Percentiles rank a stretch among this genome's conserved stretches.
These are phyloP conservation scores for Xylaria telfairii DNA, from an alignment of 495 filamentous ascomycete genomes.

Conservation along the genomic window DNA sequence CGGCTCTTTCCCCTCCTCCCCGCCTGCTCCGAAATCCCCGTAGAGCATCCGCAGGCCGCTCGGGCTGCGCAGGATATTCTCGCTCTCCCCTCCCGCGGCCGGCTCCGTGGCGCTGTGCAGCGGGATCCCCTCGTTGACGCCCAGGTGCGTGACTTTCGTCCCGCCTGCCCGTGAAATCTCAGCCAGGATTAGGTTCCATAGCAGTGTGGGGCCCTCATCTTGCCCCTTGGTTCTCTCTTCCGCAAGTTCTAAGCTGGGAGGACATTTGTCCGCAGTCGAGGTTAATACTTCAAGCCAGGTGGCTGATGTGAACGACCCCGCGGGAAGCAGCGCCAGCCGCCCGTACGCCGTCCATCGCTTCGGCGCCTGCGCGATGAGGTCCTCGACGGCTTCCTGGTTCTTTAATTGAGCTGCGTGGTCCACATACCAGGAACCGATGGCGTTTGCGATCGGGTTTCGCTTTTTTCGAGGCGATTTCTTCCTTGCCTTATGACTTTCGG, in stretches of 20 bases:
- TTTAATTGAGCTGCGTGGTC: neutral
- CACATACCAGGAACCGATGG: conserved; percentile 30
- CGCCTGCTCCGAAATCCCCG: conserved; percentile 67
- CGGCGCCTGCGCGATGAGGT: conserved; percentile 54
- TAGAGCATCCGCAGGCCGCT: conserved; percentile 64
- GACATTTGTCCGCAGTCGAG: conserved; percentile 15
- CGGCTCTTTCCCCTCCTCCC: neutral
- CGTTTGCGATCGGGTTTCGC: conserved; percentile 38
- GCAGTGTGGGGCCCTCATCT: conserved; percentile 6
- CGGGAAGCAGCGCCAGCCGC: conserved; percentile 71
- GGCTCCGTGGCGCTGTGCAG: conserved; percentile 3
- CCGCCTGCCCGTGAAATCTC: conserved; percentile 48
- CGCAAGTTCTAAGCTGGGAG: neutral
- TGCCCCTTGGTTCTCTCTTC: conserved; percentile 3
- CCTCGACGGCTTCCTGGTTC: neutral
- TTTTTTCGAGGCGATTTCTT: conserved; percentile 27
- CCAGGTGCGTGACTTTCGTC: conserved; percentile 66
- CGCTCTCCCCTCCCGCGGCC: conserved; percentile 19
- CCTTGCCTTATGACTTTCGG: conserved; percentile 22
- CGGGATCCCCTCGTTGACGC: conserved; percentile 76
- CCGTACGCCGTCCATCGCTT: conserved; percentile 73
- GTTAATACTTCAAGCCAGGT: conserved; percentile 56
- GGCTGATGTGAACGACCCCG: conserved; percentile 59
- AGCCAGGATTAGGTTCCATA: conserved; percentile 59
- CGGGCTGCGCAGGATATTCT: conserved; percentile 74